Evolutionary conservation across 164 flowering plant genomes (phyloP), one percentile per base, ranked within the genome.

Genomic region (Stephania cephalantha): DNA sequence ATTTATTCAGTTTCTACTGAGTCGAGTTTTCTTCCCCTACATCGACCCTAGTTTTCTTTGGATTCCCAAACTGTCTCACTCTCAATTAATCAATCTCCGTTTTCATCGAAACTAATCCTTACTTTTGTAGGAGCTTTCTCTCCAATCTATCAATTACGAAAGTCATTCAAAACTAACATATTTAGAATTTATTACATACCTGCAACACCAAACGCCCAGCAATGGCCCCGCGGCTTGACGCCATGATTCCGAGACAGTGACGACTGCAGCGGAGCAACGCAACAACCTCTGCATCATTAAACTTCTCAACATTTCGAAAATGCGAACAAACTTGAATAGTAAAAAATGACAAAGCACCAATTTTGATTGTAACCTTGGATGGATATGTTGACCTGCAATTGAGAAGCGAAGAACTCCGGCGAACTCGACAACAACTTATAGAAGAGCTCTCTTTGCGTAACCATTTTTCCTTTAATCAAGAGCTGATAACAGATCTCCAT

Each of bases 221-320:
- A 52, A 96, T 81, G 45, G 84, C 80, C 35, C 99, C 99, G 81
- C 98, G 86, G 83, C 94, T 89, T 25, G 99, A 92, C 30, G 99
- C 97, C 93, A 96, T 92, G 76, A 96, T 91, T 70, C 99, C 97
- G 77, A 96, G 97, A 83, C 99, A 92, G 74, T 81, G 89, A 44
- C 98, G 84, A 77, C 93, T 92, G 83, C 99, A 96, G 5, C 85
- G 88, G 71, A 96, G 92, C 88, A 96, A 81, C 11, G 96, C 92
- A 76, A 94, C 94, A 25, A 96, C 91, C 85, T 96, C 99, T 95
- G 84, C 63, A 72, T 18, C 66, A 77, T 13, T 46, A 78, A 65
- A 74, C 31, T 3, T 48, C 12, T 5, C 17, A 6, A 8, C 7
- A 7, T 2, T 29, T 29, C 13, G 29, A 25, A 30, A 73, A 13